Conservation (phyloP, 352 stramenopile species). For the Thalassiosira mediterranea region DNA sequence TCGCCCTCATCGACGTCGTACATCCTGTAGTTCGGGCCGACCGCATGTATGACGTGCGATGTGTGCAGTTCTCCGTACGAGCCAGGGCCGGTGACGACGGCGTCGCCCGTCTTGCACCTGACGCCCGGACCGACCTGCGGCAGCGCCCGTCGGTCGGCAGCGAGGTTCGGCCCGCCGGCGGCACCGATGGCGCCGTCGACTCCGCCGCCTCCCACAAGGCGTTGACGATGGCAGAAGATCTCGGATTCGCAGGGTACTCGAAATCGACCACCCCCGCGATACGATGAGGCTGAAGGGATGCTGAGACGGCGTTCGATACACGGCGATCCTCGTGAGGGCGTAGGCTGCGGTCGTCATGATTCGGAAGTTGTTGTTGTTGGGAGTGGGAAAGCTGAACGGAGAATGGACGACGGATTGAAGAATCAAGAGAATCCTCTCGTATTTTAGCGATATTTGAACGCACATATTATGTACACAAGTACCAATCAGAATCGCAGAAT, state of each 20-base stretch:
- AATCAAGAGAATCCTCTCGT: too few species aligned
- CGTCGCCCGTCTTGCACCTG: conserved; percentile 67
- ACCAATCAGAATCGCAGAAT: too few species aligned
- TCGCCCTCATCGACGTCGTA: conserved; percentile 35
- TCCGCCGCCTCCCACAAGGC: conserved; percentile 78
- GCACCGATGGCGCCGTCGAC: conserved; percentile 81
- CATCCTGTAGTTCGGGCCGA: conserved; percentile 70
- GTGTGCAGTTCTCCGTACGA: conserved; percentile 58
- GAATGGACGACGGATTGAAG: too few species aligned
- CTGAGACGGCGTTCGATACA: conserved; percentile 2
- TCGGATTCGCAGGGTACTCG: conserved; percentile 10
- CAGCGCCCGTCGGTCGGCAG: conserved; percentile 52
- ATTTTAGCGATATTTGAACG: too few species aligned
- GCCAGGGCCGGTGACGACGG: conserved; percentile 68
- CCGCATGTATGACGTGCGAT: conserved; percentile 79
- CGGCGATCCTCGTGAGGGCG: background rate
- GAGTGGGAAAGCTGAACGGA: too few species aligned
- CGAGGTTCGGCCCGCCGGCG: conserved; percentile 65
- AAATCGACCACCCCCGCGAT: conserved; percentile 39
- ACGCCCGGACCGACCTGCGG: conserved; percentile 31
- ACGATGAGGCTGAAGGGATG: conserved; percentile 6
- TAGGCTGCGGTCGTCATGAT: too few species aligned
- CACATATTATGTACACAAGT: too few species aligned
- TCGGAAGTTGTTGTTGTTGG: too few species aligned
- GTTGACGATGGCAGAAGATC: conserved; percentile 77